Evolutionary conservation across 192 early-diverging fungal species (phyloP), one percentile per base, ranked within the genome.

Genomic region (Podila horticola): DNA sequence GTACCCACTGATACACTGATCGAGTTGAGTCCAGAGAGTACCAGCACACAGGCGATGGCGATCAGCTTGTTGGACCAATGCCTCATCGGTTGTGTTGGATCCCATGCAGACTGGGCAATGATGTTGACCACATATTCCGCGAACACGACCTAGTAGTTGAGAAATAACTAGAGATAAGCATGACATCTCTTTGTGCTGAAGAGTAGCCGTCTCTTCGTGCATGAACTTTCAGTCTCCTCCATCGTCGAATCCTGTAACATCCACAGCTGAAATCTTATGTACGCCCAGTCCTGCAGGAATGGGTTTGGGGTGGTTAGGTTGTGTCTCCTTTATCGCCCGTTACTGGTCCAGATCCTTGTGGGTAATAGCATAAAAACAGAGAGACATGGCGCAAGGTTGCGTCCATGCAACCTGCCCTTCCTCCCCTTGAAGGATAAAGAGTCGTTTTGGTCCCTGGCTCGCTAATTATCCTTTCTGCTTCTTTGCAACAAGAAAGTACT

Each of bases 71-170:
- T 82, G 28, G 87, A 57, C 85, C 87, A 86, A 24, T 76, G 50
- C 22, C 74, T 67, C 66, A 79, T 83, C 13, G 70, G 66, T 31
- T 74, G 60, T 38, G 81, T 63, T 17, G 75, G 84, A 64, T 85
- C 82, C 72, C 82, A 85, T 36, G 75, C 24, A 55, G 84, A 85
- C 74, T 91, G 88, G 69, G 84, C 90, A n/a, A 91, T 75, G 62
- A 95, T 86, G n/a, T 90, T 82, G 51, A 86, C 87, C 5, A 93
- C 74, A 79, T 95, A 95, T 75, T 95, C 94, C 17, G 91, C 93
- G 74, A 90, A 92, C 20, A 93, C 90, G 63, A 89, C 77, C 77
- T 81, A 73, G 57, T 10, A 45, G 29, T 41, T 62, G 26, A 22
- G 52, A 13, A 24, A n/a, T 11, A 15, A 15, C 1, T 57, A 0